Evolutionary conservation across 2,329 filamentous ascomycete genomes (phyloP), one percentile per base, ranked within the genome.

Genomic region (Aureobasidium pullulans): DNA sequence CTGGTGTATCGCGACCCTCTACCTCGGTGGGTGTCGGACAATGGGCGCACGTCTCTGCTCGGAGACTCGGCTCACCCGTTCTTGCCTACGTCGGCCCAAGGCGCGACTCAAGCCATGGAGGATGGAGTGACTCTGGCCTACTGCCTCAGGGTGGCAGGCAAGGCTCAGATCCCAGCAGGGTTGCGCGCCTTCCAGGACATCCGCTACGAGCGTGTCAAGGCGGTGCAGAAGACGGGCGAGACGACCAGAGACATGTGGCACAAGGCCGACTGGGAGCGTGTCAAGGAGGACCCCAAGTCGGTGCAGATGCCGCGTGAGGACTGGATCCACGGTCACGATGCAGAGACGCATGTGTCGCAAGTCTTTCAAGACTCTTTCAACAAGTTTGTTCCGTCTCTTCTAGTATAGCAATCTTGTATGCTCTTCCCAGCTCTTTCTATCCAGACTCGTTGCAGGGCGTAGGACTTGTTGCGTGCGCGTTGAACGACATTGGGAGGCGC

Each of bases 61-160:
- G 81, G 81, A 1, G 81, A 83, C 63, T 77, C 77, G 47, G 81
- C 79, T 53, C 80, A 83, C 64, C 75, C 80, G 0, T 81, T 82
- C 65, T 66, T 83, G 6, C 80, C 80, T 0, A 82, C 79, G 0
- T 78, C 76, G 58, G 78, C 79, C 0, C 79, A 82, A 62, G 80
- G 80, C 1, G 79, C 79, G 0, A 78, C 77, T 43, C 79, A 82
- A 66, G 79, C 80, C 0, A 76, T 79, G 19, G 81, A 82, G 68
- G 81, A 81, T 64, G 78, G 73, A 0, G 76, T 71, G 3, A 76
- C 76, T 32, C 62, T 81, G 42, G 77, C 76, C 0, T 68, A 76
- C 4, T 78, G 76, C 62, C 65, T 80, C 50, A 72, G 74, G 60
- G 62, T 76, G 39, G 72, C 73, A 11, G 73, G 73, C 13, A 76